phyloP scores from a whole-genome alignment of 495 filamentous ascomycete genomes.

The Penicillium cataractarum region DNA sequence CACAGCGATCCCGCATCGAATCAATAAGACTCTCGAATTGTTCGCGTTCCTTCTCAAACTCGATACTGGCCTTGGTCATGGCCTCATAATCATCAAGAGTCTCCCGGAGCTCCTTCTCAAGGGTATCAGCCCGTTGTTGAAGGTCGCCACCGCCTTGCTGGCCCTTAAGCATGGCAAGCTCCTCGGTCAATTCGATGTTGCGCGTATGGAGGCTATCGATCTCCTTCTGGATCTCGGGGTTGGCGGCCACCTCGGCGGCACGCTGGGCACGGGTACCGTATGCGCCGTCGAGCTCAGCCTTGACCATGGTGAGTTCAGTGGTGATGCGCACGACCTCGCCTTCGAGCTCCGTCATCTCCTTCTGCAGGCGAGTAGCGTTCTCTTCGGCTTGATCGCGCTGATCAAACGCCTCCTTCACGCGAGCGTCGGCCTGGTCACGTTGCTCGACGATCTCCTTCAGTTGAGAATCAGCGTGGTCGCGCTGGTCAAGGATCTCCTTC shows the following conservation, averaged over 20 bases:
- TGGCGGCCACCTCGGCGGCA: constrained; percentile 72
- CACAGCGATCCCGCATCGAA: constrained; percentile 67
- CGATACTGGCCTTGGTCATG: constrained; percentile 82
- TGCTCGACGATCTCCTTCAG: neutral
- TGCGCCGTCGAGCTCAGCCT: constrained; percentile 92
- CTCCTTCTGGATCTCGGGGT: constrained; percentile 67
- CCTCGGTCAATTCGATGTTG: constrained; percentile 61
- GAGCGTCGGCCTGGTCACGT: neutral
- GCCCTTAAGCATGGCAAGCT: constrained; percentile 58
- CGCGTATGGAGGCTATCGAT: constrained; percentile 63
- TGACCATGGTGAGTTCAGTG: constrained; percentile 88
- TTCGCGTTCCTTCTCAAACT: constrained; percentile 84
- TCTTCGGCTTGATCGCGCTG: constrained; percentile 42
- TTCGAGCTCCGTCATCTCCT: constrained; percentile 75
- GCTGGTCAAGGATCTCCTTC: neutral
- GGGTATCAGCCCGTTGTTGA: constrained; percentile 58
- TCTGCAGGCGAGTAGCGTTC: constrained; percentile 55
- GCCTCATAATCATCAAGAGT: constrained; percentile 85
- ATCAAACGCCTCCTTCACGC: constrained; percentile 27
- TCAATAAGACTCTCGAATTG: constrained; percentile 76
- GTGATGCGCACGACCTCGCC: constrained; percentile 82
- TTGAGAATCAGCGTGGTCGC: neutral
- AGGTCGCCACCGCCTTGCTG: constrained; percentile 51
- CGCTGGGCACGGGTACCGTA: constrained; percentile 80
- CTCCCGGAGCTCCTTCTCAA: constrained; percentile 79